phyloP scores from a whole-genome alignment of 2,329 filamentous ascomycete species.

The Pseudogymnoascus sp. region DNA sequence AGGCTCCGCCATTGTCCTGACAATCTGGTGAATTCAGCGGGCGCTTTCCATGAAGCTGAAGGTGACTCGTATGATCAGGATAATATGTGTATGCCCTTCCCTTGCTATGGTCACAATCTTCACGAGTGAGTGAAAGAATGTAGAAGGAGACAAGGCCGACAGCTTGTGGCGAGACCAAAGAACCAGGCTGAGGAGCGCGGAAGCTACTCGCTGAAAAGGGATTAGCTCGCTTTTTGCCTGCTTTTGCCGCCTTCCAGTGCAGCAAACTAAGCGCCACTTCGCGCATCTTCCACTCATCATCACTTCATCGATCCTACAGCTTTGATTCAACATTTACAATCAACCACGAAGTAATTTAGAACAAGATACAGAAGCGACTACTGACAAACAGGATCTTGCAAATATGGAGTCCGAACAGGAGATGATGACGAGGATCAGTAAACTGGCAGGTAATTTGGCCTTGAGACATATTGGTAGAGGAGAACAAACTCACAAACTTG shows the following conservation, averaged over 20 bases:
- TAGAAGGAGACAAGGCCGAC: constrained; percentile 2
- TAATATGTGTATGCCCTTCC: background rate
- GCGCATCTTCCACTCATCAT: background rate
- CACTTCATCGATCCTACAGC: background rate
- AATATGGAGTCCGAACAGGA: constrained; percentile 46
- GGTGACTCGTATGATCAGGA: background rate
- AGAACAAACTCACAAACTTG: constrained; percentile 33
- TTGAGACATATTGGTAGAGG: constrained; percentile 39
- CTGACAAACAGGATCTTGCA: background rate
- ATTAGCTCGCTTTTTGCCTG: background rate
- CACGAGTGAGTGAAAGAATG: constrained; percentile 1
- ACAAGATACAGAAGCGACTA: background rate
- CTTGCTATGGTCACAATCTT: background rate
- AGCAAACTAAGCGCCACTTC: constrained; percentile 6
- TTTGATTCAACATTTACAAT: background rate
- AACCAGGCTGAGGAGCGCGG: constrained; percentile 2
- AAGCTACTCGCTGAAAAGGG: background rate
- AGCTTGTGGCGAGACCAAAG: background rate
- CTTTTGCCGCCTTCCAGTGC: background rate
- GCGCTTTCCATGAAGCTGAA: constrained; percentile 4
- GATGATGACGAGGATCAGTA: constrained; percentile 48
- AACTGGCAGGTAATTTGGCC: constrained; percentile 44
- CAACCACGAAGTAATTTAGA: background rate
- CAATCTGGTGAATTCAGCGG: background rate
- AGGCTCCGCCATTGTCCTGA: constrained; percentile 24